phyloP scores from a whole-genome alignment of 208 protist species.

The Herpetomonas tarakana region DNA sequence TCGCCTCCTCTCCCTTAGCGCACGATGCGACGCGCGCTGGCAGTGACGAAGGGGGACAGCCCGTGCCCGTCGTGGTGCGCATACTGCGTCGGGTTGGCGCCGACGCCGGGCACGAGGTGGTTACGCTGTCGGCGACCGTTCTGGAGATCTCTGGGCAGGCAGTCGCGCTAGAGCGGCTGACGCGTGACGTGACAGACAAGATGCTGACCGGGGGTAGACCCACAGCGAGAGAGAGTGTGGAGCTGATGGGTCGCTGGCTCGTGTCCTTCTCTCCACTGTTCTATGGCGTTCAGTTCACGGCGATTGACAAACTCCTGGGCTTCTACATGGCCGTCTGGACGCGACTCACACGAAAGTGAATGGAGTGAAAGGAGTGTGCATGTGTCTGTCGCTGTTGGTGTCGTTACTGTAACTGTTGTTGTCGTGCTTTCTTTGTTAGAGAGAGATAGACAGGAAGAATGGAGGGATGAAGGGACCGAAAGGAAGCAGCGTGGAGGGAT shows the following conservation, averaged over 20 bases:
- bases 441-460: too few species aligned
- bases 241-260: constrained; percentile 37
- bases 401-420: not conserved
- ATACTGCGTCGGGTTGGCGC: constrained; percentile 37
- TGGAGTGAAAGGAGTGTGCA: not conserved
- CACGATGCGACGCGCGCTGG: not conserved
- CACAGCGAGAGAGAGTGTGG: constrained; percentile 50
- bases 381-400: constrained; percentile 1
- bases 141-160: constrained; percentile 34
- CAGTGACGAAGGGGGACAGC: constrained; percentile 7
- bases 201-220: constrained; percentile 18
- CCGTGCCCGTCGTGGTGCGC: constrained; percentile 32
- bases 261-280: constrained; percentile 55
- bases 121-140: constrained; percentile 31
- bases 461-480: too few species aligned
- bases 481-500: too few species aligned
- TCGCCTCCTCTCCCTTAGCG: not conserved
- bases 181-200: constrained; percentile 20
- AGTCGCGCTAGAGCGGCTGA: constrained; percentile 30
- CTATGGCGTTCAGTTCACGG: constrained; percentile 51
- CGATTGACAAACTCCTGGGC: constrained; percentile 62
- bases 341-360: constrained; percentile 45
- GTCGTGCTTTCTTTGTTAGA: constrained; percentile 5
- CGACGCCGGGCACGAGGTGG: constrained; percentile 39
- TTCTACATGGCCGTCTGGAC: constrained; percentile 87